Conservation (phyloP, 345 rosid genomes). For the Arabis hirsuta region DNA sequence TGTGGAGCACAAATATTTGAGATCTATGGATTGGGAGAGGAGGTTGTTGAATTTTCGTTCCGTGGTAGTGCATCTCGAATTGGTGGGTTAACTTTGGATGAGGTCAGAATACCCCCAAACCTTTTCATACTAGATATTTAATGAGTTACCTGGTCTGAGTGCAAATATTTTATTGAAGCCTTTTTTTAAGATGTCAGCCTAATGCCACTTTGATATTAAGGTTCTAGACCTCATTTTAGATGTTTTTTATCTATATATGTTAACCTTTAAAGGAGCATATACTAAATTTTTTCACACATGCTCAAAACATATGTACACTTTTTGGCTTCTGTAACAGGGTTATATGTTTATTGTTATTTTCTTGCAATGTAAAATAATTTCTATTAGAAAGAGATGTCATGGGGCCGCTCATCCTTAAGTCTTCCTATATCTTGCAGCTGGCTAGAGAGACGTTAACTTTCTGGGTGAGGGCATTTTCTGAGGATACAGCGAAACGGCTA, state of each 20-base stretch:
- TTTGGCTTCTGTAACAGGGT: constrained; percentile 28
- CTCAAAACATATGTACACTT: background rate
- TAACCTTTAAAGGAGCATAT: constrained; percentile 1
- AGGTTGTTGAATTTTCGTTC: constrained; percentile 80
- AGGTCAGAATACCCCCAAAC: constrained; percentile 58
- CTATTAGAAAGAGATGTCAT: constrained; percentile 7
- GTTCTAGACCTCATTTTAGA: constrained; percentile 28
- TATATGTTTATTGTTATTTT: constrained; percentile 5
- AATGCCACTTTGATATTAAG: constrained; percentile 21
- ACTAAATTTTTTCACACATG: background rate
- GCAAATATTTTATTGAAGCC: constrained; percentile 4
- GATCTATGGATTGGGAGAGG: constrained; percentile 92
- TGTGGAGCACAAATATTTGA: constrained; percentile 99
- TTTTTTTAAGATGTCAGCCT: constrained; percentile 3
- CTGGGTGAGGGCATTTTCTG: constrained; percentile 99
- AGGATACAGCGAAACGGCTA: constrained; percentile 95
- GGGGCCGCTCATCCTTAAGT: constrained; percentile 1
- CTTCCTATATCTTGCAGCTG: constrained; percentile 54
- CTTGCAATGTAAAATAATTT: constrained; percentile 14
- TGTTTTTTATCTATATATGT: background rate
- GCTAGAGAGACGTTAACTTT: constrained; percentile 95
- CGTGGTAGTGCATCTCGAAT: constrained; percentile 85
- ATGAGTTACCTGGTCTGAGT: constrained; percentile 22
- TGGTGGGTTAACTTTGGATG: constrained; percentile 92
- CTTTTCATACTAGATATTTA: background rate